Evolutionary conservation across 495 filamentous ascomycete genomes (phyloP), one percentile per base, ranked within the genome.

Genomic region (Chaetomium tenue): DNA sequence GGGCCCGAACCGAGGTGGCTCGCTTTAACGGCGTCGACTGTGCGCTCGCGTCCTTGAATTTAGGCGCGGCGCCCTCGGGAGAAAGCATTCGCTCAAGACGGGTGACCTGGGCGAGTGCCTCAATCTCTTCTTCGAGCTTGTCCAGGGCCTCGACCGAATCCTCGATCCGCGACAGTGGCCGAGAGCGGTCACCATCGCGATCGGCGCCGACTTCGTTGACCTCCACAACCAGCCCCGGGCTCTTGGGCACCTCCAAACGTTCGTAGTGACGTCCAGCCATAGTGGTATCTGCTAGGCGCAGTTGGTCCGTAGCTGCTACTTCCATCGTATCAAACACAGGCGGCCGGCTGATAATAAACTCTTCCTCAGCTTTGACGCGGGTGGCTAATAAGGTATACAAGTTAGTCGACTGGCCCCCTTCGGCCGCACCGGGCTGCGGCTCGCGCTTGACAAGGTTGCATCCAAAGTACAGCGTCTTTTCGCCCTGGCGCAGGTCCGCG

Each of bases 141-240:
- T 91, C 88, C 20, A 90, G 78, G 48, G 83, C 87, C 70, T 88
- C 84, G 26, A 90, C 81, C 30, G 87, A 87, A 65, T 90, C 87
- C 72, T 88, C 86, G 51, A 88, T 87, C n/a, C 83, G 82, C 30
- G 81, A 79, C 15, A 81, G 62, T 0, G 76, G 71, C 61, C 79
- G 78, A 20, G 74, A 69, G 25, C 78, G 78, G 11, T 79, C 76
- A 23, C 55, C 22, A 16, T 5, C 37, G 33, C 11, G 33, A 16
- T 57, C 54, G 4, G 23, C n/a, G 55, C 39, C 55, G 8, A 26
- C 15, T 22, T 46, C 55, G 37, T 58, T 44, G 22, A 58, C 33
- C 13, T 58, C 47, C 52, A 40, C 28, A 11, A 13, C 46, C 22
- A 55, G 20, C 30, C 37, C 8, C 8, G 44, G n/a, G 18, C 30